Evolutionary conservation across 805 yeast genomes (phyloP), one percentile per base, ranked within the genome.

Genomic region (Lachancea sp.): DNA sequence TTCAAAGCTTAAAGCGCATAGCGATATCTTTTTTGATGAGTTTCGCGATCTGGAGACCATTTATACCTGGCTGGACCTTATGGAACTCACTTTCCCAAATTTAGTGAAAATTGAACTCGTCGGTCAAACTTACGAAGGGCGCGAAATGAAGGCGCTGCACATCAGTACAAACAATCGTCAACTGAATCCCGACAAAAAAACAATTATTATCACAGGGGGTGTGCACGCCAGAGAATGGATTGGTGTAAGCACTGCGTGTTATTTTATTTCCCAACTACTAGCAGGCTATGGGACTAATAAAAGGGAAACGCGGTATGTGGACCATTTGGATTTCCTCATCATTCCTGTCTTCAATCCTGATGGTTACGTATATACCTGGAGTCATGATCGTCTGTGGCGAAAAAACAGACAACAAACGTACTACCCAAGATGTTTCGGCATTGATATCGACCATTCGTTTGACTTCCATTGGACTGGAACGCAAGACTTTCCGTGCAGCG

Each of bases 221-320:
- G 71, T 83, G 2, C 96, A 88, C 63, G 92, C 95, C 0, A 70
- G 97, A 38, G 97, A 88, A 59, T 88, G 96, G 96, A 71, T 86
- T 20, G 74, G 88, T 26, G 77, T 80, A 2, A 74, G 88, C 2
- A 70, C 90, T 0, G 80, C 77, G 1, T 73, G 85, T 45, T 84
- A 73, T 59, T 60, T 73, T 2, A 52, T 79, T 16, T 67, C 67
- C 54, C 60, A 69, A 57, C 45, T 85, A 44, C 52, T 77, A 35
- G 56, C 65, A 24, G 69, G 67, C 34, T 75, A 71, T 50, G 78
- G 74, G 17, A 48, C 49, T 0, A 59, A 56, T 13, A 56, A 54
- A 22, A 66, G 68, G 35, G 75, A 71, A 42, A 66, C 67, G 4
- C 61, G 59, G 23, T 77, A 67, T 44, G 60, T 86, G 44, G 65